phyloP scores from a whole-genome alignment of 768 basidiomycete genomes.

The Coprinopsis cinerea region DNA sequence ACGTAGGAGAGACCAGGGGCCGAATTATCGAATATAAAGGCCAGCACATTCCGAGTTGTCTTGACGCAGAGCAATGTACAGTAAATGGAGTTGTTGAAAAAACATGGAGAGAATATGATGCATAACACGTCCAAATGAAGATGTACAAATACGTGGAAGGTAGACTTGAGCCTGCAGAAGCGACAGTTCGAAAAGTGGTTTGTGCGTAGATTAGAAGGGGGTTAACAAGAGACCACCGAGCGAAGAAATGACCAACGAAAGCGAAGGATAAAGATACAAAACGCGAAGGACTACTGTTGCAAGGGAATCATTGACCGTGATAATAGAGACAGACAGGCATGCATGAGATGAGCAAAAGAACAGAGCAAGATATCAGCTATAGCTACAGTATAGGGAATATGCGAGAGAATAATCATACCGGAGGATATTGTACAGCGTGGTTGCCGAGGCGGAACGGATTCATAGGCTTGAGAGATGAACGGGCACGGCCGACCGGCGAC shows the following conservation, averaged over 20 bases:
- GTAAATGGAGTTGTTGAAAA: too few relatives aligned
- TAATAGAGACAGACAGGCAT: not conserved
- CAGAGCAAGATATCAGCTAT: constrained; percentile 19
- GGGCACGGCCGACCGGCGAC: too few relatives aligned
- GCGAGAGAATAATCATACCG: constrained; percentile 20
- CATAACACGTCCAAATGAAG: not conserved
- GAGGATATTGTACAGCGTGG: constrained; percentile 19
- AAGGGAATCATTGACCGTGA: not conserved
- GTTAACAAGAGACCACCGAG: not conserved
- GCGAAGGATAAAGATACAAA: too few relatives aligned
- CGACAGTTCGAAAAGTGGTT: not conserved
- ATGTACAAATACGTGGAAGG: not conserved
- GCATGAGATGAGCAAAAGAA: constrained; percentile 3
- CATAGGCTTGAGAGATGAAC: constrained; percentile 7
- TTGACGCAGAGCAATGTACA: too few relatives aligned
- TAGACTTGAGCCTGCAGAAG: not conserved
- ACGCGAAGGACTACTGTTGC: not conserved
- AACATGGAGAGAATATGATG: too few relatives aligned
- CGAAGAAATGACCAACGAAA: too few relatives aligned
- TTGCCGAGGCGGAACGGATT: constrained; percentile 7
- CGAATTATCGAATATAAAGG: too few relatives aligned
- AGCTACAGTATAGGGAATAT: constrained; percentile 19
- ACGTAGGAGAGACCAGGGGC: too few relatives aligned
- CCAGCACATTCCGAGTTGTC: too few relatives aligned
- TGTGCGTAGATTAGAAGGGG: not conserved